These are phyloP conservation scores for Hirschfeldia incana DNA, from an alignment of 345 rosid genomes.

Conservation along the genomic window DNA sequence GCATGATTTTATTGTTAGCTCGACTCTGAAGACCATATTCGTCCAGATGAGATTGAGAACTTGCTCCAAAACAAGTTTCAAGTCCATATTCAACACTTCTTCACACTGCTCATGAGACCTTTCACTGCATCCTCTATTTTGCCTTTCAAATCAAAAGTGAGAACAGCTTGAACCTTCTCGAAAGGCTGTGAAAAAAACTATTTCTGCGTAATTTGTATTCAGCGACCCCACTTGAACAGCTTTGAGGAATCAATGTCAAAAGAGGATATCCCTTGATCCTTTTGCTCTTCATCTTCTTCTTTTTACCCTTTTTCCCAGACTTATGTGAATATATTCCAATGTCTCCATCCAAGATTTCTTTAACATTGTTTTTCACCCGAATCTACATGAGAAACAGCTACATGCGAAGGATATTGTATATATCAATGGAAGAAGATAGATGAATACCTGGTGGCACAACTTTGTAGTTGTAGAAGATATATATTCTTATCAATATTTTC, in stretches of 20 bases:
- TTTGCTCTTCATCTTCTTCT: no score
- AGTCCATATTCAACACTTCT: neutral
- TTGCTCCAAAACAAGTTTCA: neutral
- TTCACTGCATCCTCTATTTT: neutral
- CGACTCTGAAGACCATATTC: neutral
- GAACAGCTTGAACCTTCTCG: neutral
- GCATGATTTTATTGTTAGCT: neutral
- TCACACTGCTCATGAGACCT: neutral
- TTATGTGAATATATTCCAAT: neutral
- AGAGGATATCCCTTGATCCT: neutral
- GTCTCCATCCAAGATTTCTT: neutral
- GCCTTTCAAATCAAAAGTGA: neutral
- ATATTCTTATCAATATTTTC: no score
- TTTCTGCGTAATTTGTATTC: neutral
- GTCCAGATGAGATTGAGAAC: neutral
- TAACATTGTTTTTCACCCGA: no score
- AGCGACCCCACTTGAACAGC: neutral
- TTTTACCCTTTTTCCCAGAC: no score
- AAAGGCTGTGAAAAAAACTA: neutral
- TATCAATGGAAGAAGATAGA: no score
- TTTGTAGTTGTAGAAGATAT: no score
- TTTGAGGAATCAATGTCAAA: neutral
- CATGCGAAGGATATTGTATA: no score
- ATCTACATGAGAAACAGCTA: no score
- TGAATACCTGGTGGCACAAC: no score